phyloP scores from a whole-genome alignment of 345 rosid species.

The Aethionema arabicum region DNA sequence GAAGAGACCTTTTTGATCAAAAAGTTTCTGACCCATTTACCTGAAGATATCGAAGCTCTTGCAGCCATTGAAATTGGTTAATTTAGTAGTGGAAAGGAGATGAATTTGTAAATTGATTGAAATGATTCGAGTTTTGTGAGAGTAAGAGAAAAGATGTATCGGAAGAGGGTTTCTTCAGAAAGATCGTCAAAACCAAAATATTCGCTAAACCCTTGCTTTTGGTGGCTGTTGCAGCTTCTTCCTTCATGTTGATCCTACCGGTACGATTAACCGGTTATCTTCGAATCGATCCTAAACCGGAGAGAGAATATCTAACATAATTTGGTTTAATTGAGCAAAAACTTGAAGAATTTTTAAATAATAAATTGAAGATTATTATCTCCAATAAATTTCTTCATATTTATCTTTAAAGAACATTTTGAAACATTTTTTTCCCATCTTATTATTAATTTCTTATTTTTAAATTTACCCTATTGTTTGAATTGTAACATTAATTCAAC shows the following conservation, averaged over 20 bases:
- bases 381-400: too few species aligned
- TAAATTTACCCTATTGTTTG: too few species aligned
- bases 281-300: too few species aligned
- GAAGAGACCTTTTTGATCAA: slow-evolving; percentile 39
- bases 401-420: too few species aligned
- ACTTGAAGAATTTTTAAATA: too few species aligned
- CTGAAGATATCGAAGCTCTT: slow-evolving; percentile 38
- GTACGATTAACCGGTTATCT: slow-evolving; percentile 26
- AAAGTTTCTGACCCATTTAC: slow-evolving; percentile 46
- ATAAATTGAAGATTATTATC: too few species aligned
- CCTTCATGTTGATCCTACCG: slow-evolving; percentile 27
- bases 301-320: neutral
- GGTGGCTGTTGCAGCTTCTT: slow-evolving; percentile 8
- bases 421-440: too few species aligned
- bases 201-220: slow-evolving; percentile 36
- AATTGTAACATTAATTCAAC: too few species aligned
- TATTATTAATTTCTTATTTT: too few species aligned
- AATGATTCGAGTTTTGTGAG: neutral
- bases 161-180: slow-evolving; percentile 24
- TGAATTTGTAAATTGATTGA: slow-evolving; percentile 5
- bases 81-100: neutral
- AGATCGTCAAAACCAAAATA: slow-evolving; percentile 3
- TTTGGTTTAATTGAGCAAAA: neutral
- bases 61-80: slow-evolving; percentile 45
- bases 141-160: neutral